phyloP scores from a whole-genome alignment of 176 grass and related monocot species.

The Oryza glaberrima region DNA sequence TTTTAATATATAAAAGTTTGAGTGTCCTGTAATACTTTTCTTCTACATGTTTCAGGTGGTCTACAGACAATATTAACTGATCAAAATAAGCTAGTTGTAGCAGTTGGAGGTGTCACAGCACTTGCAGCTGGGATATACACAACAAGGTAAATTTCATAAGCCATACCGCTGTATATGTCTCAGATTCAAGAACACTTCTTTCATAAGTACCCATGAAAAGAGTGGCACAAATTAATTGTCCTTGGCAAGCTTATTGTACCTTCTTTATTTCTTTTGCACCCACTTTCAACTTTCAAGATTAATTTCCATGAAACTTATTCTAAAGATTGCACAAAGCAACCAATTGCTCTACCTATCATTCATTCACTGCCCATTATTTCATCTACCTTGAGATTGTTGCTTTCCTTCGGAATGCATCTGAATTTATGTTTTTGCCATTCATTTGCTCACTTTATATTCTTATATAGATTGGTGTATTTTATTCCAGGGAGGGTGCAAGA shows the following conservation, averaged over 20 bases:
- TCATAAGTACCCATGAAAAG: slow-evolving; percentile 16
- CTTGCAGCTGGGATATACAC: slow-evolving; percentile 89
- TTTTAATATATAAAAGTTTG: neutral
- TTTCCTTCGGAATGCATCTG: neutral
- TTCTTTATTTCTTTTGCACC: neutral
- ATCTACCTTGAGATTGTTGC: slow-evolving; percentile 6
- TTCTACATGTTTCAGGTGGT: slow-evolving; percentile 60
- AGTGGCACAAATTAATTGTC: neutral
- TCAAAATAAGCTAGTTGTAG: slow-evolving; percentile 89
- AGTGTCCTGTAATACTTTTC: slow-evolving; percentile 22
- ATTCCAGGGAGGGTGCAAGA: slow-evolving; percentile 86
- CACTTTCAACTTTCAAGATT: slow-evolving; percentile 24
- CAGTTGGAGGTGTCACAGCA: slow-evolving; percentile 81
- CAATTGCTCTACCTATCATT: slow-evolving; percentile 1
- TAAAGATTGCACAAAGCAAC: neutral
- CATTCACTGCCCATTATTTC: neutral
- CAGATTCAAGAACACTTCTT: neutral
- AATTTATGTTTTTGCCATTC: neutral
- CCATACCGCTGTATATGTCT: neutral
- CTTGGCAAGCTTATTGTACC: slow-evolving; percentile 14
- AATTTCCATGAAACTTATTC: neutral
- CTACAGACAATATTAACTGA: slow-evolving; percentile 88
- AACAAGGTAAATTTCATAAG: slow-evolving; percentile 66
- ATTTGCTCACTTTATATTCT: slow-evolving; percentile 11
- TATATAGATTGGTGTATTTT: slow-evolving; percentile 30